A percentile compares a stretch with the other conserved stretches of the same genome.
Evolutionary conservation across 257 asterid species (phyloP).

Genomic region (Fraxinus americana): DNA sequence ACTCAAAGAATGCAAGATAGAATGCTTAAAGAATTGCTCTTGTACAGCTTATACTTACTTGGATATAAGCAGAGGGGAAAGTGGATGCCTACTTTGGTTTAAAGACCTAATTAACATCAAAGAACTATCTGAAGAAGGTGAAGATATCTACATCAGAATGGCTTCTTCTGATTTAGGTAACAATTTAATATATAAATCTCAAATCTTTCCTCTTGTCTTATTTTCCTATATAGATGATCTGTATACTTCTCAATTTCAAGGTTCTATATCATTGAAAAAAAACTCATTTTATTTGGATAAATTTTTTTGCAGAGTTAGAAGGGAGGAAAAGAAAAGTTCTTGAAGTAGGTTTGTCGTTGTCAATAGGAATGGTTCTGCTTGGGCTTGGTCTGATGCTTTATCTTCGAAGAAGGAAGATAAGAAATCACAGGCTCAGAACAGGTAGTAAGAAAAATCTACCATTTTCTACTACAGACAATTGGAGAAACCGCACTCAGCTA

Average conservation of each 20-base stretch:
- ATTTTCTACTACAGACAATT: neutral
- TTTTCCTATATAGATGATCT: neutral
- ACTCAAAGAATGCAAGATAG: constrained; percentile 26
- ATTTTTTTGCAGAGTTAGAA: neutral
- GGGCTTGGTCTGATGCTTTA: constrained; percentile 11
- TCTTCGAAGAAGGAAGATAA: constrained; percentile 4
- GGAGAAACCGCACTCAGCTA: neutral
- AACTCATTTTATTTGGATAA: too few species aligned
- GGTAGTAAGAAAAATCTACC: constrained; percentile 12
- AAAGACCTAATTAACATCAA: constrained; percentile 31
- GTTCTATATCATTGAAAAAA: neutral
- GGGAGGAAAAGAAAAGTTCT: constrained; percentile 1
- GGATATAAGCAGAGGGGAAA: constrained; percentile 27
- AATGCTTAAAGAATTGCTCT: constrained; percentile 38
- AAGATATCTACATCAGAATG: constrained; percentile 29
- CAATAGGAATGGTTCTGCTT: constrained; percentile 4
- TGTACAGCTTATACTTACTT: constrained; percentile 39
- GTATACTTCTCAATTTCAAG: neutral
- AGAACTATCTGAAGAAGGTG: constrained; percentile 16
- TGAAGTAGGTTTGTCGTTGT: neutral
- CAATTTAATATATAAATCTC: neutral
- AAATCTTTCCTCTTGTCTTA: neutral
- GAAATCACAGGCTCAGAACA: constrained; percentile 4
- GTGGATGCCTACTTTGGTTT: constrained; percentile 47
- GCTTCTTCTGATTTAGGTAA: neutral